Conservation (phyloP, 2,329 filamentous ascomycete species). For the Claviceps maximensis region DNA sequence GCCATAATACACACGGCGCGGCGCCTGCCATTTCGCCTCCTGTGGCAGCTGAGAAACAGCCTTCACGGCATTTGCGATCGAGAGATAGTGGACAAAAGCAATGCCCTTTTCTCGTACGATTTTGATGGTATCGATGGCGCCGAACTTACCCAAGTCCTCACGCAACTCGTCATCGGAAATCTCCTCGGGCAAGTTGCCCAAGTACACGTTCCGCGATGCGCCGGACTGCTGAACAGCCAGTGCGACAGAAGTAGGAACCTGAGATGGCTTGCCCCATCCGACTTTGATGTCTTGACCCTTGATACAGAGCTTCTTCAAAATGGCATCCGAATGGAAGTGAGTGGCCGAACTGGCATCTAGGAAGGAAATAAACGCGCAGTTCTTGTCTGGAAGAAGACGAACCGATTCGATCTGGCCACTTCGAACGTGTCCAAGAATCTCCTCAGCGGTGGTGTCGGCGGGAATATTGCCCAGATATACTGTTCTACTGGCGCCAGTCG, state of each 20-base stretch:
- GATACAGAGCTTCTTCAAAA: conserved; percentile 98
- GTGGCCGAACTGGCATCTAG: conserved; percentile 94
- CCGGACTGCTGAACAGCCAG: conserved; percentile 94
- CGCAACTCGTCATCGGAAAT: conserved; percentile 82
- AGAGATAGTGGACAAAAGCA: conserved; percentile 93
- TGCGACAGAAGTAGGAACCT: conserved; percentile 95
- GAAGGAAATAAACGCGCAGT: conserved; percentile 99
- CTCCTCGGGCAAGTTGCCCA: conserved; percentile 86
- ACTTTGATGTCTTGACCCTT: conserved; percentile 99
- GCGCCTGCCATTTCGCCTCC: conserved; percentile 92
- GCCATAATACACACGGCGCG: conserved; percentile 92
- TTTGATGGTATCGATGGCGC: conserved; percentile 93
- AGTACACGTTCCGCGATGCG: conserved; percentile 91
- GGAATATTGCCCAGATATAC: conserved; percentile 98
- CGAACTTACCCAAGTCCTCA: conserved; percentile 92
- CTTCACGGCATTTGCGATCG: conserved; percentile 96
- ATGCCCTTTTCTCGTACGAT: conserved; percentile 96
- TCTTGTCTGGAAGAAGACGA: conserved; percentile 92
- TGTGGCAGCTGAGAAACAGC: conserved; percentile 92
- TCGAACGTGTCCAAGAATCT: conserved; percentile 89
- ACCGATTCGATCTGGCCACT: conserved; percentile 99
- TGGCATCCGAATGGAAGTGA: conserved; percentile 98
- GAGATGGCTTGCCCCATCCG: conserved; percentile 96
- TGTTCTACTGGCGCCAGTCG: conserved; percentile 85
- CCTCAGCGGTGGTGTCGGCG: conserved; percentile 91